phyloP scores from a whole-genome alignment of 768 basidiomycete species.

The Pleurotus sapidus region DNA sequence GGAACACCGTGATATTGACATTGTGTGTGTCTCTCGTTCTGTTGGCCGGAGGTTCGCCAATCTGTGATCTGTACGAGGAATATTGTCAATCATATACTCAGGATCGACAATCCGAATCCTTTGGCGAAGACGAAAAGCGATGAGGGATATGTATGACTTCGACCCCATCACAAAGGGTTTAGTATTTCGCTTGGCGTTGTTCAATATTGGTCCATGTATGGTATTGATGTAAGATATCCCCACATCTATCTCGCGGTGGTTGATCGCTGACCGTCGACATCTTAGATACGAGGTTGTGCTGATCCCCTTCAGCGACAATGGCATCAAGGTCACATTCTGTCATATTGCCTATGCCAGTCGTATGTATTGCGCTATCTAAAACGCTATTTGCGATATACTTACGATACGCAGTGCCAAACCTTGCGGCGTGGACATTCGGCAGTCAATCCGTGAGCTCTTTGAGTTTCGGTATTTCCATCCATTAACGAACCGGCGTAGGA shows the following conservation, averaged over 20 bases:
- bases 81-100: background rate
- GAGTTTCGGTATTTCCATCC: too few species aligned
- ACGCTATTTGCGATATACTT: background rate
- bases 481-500: background rate
- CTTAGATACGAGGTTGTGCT: background rate
- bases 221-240: background rate
- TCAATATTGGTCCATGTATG: background rate
- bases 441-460: background rate
- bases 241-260: background rate
- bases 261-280: background rate
- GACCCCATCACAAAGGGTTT: background rate
- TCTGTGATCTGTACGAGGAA: too few species aligned
- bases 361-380: background rate
- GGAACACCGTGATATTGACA: background rate
- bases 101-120: background rate
- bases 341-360: slow-evolving; percentile 3
- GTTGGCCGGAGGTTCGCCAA: background rate
- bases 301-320: background rate
- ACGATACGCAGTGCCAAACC: background rate
- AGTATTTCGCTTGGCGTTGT: background rate
- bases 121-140: background rate
- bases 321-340: background rate
- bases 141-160: background rate
- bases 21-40: background rate
- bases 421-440: background rate